phyloP scores from a whole-genome alignment of 805 yeast species.

The Nakazawaea wickerhamii region DNA sequence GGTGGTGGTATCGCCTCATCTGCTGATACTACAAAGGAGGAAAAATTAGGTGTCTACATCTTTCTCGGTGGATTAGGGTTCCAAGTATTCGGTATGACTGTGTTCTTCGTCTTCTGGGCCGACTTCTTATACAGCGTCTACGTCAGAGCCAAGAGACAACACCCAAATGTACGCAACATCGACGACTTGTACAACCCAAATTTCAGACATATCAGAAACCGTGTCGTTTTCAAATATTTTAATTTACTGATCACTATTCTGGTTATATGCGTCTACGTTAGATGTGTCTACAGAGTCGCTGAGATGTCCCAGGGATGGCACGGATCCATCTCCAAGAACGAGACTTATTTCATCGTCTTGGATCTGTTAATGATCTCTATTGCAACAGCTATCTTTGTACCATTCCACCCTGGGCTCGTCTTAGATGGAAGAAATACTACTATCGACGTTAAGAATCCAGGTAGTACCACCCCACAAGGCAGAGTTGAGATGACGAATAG shows the following conservation, averaged over 20 bases:
- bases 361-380: conserved; percentile 60
- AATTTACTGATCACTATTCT: conserved; percentile 21
- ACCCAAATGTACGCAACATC: conserved; percentile 21
- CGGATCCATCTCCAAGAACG: conserved; percentile 59
- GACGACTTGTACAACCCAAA: conserved; percentile 30
- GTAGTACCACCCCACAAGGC: too few relatives aligned
- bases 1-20: conserved; percentile 73
- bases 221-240: conserved; percentile 33
- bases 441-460: conserved; percentile 14
- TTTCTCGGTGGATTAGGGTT: conserved; percentile 77
- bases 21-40: conserved; percentile 22
- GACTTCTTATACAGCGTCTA: conserved; percentile 40
- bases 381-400: conserved; percentile 40
- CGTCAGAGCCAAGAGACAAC: conserved; percentile 17
- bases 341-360: conserved; percentile 50
- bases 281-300: conserved; percentile 69
- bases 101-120: conserved; percentile 48
- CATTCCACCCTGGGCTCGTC: conserved; percentile 61
- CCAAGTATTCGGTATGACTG: conserved; percentile 66
- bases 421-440: conserved; percentile 29
- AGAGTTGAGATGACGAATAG: background rate
- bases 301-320: conserved; percentile 72
- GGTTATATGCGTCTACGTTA: conserved; percentile 46
- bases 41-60: conserved; percentile 47
- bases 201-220: conserved; percentile 30